Evolutionary conservation across 202 grass and related monocot genomes (phyloP), one percentile per base, ranked within the genome.

Genomic region (Dendrocalamus latiflorus): DNA sequence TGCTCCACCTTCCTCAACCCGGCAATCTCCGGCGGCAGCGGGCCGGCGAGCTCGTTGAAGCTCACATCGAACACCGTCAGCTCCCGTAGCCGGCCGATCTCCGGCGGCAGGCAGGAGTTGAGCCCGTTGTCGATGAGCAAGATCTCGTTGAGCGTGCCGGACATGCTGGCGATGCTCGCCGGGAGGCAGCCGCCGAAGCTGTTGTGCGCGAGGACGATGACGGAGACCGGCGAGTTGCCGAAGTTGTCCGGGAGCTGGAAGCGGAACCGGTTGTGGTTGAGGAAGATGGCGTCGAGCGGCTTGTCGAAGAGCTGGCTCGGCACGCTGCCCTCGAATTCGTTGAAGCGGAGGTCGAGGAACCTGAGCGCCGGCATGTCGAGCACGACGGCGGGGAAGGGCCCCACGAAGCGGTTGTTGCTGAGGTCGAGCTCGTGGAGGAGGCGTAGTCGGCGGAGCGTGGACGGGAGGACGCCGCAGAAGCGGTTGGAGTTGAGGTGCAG

Each of bases 401-500:
- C 94, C 13, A 86, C 94, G 56, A 97, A 91, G 72, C 94, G 92
- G 82, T 97, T 97, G 88, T 94, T 97, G 87, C 94, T 97, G 61
- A 97, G 77, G 57, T 97, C 94, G 75, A 97, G 86, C 84, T 97
- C 94, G 75, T 93, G 89, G 17, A 97, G 85, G 72, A 88, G 47
- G 76, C 63, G 78, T 41, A 98, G 90, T 37, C 86, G 50, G 57
- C 76, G 59, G 81, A 98, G 90, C 18, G 85, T 76, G 45, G 2
- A 16, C 1, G 91, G 94, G 30, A 94, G 76, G 14, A 84, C 70
- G 16, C 92, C 92, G 79, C 89, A 94, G 89, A 91, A 92, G 74
- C 89, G 85, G 82, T 94, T 99, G 60, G 96, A 99, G 91, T 92
- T 92, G 81, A 92, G 89, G 85, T 94, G 92, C 71, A 94, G 64